Percentiles rank a stretch among this genome's conserved stretches.
These are phyloP conservation scores for Lenwebbia sp. DNA, from an alignment of 345 rosid species.

Conservation along the genomic window DNA sequence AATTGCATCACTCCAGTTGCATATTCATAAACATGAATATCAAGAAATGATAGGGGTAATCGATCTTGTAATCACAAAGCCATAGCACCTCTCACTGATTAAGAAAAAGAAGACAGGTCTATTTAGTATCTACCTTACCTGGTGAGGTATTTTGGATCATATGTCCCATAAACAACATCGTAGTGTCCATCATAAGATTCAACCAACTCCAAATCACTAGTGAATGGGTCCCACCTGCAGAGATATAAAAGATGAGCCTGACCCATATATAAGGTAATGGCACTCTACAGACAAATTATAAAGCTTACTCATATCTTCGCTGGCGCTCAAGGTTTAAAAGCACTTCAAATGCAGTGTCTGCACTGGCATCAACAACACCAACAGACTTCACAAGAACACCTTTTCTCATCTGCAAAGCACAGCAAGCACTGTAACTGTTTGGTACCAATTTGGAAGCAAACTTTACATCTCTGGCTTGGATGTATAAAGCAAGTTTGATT, in stretches of 20 bases:
- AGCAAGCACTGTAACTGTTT: background rate
- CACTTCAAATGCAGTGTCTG: constrained; percentile 84
- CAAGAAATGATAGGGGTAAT: background rate
- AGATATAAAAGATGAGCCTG: constrained; percentile 14
- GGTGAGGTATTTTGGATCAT: constrained; percentile 71
- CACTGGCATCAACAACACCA: constrained; percentile 74
- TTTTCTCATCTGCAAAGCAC: constrained; percentile 43
- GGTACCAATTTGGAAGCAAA: background rate
- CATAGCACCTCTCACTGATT: background rate
- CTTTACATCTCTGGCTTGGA: background rate
- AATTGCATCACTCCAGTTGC: background rate
- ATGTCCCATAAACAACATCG: constrained; percentile 78
- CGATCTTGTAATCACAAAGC: background rate
- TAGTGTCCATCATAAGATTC: constrained; percentile 88
- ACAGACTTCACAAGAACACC: constrained; percentile 86
- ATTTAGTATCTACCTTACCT: constrained; percentile 30
- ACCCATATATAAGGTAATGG: background rate
- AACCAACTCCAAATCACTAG: constrained; percentile 77
- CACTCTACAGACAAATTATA: constrained; percentile 1
- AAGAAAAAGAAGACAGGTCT: background rate
- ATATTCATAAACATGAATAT: background rate
- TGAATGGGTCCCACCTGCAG: constrained; percentile 93
- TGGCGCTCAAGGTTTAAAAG: constrained; percentile 59
- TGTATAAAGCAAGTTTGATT: background rate
- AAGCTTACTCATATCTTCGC: constrained; percentile 82